These are phyloP conservation scores for Quercus robur DNA, from an alignment of 306 rosid species.

Conservation along the genomic window DNA sequence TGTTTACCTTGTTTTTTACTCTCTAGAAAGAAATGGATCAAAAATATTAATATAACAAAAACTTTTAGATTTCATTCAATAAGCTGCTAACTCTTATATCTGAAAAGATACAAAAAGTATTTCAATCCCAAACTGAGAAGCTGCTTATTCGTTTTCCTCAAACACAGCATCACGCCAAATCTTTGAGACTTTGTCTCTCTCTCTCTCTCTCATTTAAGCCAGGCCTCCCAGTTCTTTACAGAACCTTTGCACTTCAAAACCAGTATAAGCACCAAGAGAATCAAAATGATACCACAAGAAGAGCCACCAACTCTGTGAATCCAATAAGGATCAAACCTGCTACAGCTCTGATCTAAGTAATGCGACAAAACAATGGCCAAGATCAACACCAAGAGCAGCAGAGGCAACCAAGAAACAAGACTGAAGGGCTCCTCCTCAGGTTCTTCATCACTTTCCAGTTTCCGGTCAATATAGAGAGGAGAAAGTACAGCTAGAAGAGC, in stretches of 20 bases:
- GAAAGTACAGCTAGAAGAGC: conserved; percentile 73
- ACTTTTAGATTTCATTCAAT: not conserved
- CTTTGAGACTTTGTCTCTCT: not conserved
- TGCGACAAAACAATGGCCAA: conserved; percentile 45
- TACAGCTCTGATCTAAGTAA: conserved; percentile 44
- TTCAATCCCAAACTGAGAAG: not conserved
- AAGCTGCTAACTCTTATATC: not conserved
- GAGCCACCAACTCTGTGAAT: conserved; percentile 90
- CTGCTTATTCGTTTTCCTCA: not conserved
- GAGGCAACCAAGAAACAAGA: conserved; percentile 49
- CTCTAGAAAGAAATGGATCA: not conserved
- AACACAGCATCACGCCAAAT: not conserved
- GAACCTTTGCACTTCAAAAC: conserved; percentile 73
- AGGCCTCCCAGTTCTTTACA: conserved; percentile 30
- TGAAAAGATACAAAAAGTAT: not conserved
- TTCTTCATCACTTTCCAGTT: conserved; percentile 42
- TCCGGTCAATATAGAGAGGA: conserved; percentile 69
- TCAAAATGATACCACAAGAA: conserved; percentile 59
- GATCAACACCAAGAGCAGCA: conserved; percentile 60
- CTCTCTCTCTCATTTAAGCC: conserved; percentile 1
- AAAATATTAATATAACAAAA: not conserved
- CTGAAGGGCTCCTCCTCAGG: conserved; percentile 42
- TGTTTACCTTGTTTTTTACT: not conserved
- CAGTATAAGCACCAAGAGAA: conserved; percentile 68
- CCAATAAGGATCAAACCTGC: conserved; percentile 77